phyloP scores from a whole-genome alignment of 2,329 filamentous ascomycete genomes.

The Elsinoe fawcettii region DNA sequence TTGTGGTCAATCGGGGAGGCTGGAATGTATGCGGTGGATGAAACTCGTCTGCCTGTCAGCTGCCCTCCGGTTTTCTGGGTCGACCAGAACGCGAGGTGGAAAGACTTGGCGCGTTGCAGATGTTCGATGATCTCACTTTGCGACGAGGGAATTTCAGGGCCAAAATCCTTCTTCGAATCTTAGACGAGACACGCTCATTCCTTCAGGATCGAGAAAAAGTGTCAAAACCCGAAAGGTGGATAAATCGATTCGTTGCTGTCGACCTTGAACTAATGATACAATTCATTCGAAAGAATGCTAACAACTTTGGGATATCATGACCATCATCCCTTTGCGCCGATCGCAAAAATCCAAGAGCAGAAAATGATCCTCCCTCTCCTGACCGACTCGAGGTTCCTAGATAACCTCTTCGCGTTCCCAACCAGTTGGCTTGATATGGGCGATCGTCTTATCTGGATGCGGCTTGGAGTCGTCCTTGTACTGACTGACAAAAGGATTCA shows the following conservation, averaged over 20 bases:
- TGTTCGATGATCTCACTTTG: conserved; percentile 10
- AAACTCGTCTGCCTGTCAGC: conserved; percentile 6
- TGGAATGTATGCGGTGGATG: not conserved
- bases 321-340: no score
- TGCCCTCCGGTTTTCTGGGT: conserved; percentile 1
- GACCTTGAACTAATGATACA: not conserved
- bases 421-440: conserved; percentile 58
- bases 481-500: conserved; percentile 81
- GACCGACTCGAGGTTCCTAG: conserved; percentile 22
- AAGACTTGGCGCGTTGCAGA: conserved; percentile 7
- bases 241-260: not conserved
- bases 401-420: conserved; percentile 81
- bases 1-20: not conserved
- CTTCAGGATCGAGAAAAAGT: not conserved
- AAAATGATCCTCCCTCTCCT: not conserved
- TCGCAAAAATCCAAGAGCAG: no score
- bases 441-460: conserved; percentile 63
- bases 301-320: not conserved
- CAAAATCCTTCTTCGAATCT: not conserved
- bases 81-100: conserved; percentile 5
- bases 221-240: not conserved
- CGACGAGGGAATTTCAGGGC: not conserved
- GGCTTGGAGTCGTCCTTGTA: conserved; percentile 63
- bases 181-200: not conserved
- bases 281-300: not conserved